Percentiles rank a stretch among this genome's conserved stretches.
phyloP scores from a whole-genome alignment of 768 basidiomycete species.

The Rhizopogon roseolus region DNA sequence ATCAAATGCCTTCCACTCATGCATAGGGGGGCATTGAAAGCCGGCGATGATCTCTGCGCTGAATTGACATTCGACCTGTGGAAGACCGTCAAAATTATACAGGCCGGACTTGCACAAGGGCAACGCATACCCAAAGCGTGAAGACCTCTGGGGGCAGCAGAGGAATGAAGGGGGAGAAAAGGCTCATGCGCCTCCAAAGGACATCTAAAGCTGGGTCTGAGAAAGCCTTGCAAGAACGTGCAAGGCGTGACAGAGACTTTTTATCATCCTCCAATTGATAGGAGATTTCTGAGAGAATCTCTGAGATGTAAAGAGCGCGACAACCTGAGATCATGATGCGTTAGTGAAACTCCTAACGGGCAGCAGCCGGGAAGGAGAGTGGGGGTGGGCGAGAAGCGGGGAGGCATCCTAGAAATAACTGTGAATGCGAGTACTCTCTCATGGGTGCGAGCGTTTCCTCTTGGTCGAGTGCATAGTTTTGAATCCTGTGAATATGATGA shows the following conservation, averaged over 20 bases:
- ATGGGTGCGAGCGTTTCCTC: background rate
- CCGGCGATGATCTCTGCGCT: conserved; percentile 1
- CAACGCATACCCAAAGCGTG: conserved; percentile 8
- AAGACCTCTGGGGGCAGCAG: conserved; percentile 7
- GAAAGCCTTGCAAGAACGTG: conserved; percentile 8
- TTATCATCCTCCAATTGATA: conserved; percentile 9
- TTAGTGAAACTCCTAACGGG: background rate
- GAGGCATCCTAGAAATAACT: background rate
- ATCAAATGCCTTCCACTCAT: conserved; percentile 13
- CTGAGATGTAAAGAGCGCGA: conserved; percentile 8
- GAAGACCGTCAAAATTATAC: background rate
- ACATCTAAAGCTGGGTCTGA: conserved; percentile 10
- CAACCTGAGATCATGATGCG: background rate
- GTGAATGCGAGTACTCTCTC: background rate
- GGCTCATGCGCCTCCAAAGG: conserved; percentile 15
- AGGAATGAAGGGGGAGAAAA: conserved; percentile 12
- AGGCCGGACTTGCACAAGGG: background rate
- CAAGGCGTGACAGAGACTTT: conserved; percentile 5
- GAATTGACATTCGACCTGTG: background rate
- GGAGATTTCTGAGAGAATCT: conserved; percentile 11
- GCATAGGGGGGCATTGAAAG: conserved; percentile 9
- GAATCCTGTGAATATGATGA: background rate
- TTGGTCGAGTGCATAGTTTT: background rate
- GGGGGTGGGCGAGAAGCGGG: background rate
- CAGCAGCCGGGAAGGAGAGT: background rate